Evolutionary conservation across 2,329 filamentous ascomycete species (phyloP), one percentile per base, ranked within the genome.

Genomic region (Orbilia oligospora): DNA sequence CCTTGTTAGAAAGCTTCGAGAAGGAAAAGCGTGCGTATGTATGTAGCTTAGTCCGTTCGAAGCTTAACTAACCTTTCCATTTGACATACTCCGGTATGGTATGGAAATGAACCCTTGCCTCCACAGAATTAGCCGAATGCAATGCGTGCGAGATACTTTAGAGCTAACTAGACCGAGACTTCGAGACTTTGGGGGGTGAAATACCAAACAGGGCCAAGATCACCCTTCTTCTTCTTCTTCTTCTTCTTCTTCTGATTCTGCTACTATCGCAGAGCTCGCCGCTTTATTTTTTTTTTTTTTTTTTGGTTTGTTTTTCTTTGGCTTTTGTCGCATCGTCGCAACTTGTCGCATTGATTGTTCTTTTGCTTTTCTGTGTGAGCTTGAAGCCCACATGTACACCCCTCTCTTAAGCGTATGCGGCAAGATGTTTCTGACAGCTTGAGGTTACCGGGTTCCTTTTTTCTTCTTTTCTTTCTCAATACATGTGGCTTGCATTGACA

Each of bases 361-460:
- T 38, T 36, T 36, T 61, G 56, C 18, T 61, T 30, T 44, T 61
- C 20, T 61, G 27, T 22, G 49, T 36, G 51, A 44, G 16, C 6
- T 20, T 18, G 5, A 10, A 58, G 53, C n/a, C 22, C 38, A n/a
- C n/a, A n/a, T n/a, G n/a, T n/a, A n/a, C n/a, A 20, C 30, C 36
- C 18, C 36, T 36, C n/a, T 30, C 14, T 41, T 41, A n/a, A 16
- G n/a, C 10, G 12, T 44, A 18, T 61, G 56, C 56, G 56, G 56
- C 56, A 61, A 18, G 56, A 27, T 61, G 56, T 61, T 36, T 61
- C 56, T 61, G 24, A 30, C 24, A 61, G 56, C n/a, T 41, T 38
- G 14, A n/a, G 12, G 14, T 5, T 12, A 22, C 12, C 30, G 38
- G 38, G 38, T 10, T 2, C 3, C 12, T 41, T 9, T 5, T 12